These are phyloP conservation scores for Eucalyptus brandiana DNA, from an alignment of 345 rosid species.

Conservation along the genomic window DNA sequence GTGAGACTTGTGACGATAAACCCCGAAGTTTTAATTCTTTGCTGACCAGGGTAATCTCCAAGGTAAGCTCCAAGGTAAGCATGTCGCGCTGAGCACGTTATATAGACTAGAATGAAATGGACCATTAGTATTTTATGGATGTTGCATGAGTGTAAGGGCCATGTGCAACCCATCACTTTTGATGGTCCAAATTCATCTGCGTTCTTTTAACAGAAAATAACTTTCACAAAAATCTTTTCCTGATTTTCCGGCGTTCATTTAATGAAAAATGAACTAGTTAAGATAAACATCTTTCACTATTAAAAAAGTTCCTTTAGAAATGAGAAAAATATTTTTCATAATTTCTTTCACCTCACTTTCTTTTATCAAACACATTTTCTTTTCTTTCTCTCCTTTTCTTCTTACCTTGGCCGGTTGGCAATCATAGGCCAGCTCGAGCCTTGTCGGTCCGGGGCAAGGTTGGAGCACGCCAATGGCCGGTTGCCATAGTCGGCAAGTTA, in stretches of 20 bases:
- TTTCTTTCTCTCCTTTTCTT: no score
- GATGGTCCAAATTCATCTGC: background rate
- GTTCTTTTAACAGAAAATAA: no score
- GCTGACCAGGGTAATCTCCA: background rate
- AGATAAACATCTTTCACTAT: accelerated
- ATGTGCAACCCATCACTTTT: background rate
- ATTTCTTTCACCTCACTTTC: no score
- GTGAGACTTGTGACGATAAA: background rate
- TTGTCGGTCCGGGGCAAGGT: accelerated
- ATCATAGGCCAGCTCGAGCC: no score
- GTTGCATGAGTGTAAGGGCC: background rate
- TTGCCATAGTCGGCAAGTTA: no score
- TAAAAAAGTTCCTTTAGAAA: no score
- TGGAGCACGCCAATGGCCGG: accelerated
- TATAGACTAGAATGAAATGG: background rate
- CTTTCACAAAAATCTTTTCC: accelerated
- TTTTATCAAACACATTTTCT: no score
- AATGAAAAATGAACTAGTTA: no score
- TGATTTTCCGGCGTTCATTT: accelerated
- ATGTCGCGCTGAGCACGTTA: background rate
- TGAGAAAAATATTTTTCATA: no score
- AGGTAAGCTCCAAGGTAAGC: background rate
- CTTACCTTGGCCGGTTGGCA: accelerated
- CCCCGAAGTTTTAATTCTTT: background rate
- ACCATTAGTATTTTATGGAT: background rate